A percentile compares a stretch with the other conserved stretches of the same genome.
These are phyloP conservation scores for Metschnikowia koreensis DNA, from an alignment of 805 yeast genomes.

Conservation along the genomic window DNA sequence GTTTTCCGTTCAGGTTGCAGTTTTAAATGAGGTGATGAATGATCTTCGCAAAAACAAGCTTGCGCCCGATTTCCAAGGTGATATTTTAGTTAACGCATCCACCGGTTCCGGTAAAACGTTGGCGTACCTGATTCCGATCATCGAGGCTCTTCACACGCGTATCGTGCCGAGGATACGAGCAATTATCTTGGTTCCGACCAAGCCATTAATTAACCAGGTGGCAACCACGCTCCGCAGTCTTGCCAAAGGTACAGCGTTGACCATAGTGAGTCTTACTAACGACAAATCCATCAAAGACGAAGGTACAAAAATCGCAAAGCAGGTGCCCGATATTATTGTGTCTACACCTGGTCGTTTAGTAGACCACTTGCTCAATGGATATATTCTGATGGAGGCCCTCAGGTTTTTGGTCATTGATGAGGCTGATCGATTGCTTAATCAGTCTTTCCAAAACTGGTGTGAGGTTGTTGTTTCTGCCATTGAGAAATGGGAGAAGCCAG, in stretches of 20 bases:
- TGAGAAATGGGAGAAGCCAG: constrained; percentile 15
- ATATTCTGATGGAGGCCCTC: constrained; percentile 51
- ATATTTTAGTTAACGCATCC: constrained; percentile 84
- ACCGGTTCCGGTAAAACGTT: constrained; percentile 97
- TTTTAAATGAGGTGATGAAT: constrained; percentile 51
- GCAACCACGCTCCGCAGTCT: constrained; percentile 57
- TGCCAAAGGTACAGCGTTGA: constrained; percentile 64
- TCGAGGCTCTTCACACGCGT: constrained; percentile 63
- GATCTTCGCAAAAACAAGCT: constrained; percentile 41
- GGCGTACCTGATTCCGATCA: constrained; percentile 81
- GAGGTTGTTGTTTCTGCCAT: constrained; percentile 47
- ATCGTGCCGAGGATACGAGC: constrained; percentile 73
- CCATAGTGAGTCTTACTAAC: constrained; percentile 58
- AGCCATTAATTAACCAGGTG: constrained; percentile 83
- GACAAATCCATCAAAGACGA: constrained; percentile 62
- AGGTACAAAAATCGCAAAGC: constrained; percentile 42
- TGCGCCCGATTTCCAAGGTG: constrained; percentile 61
- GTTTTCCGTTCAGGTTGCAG: constrained; percentile 74
- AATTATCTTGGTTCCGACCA: constrained; percentile 83
- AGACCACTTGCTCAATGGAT: constrained; percentile 55
- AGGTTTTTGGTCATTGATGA: constrained; percentile 73
- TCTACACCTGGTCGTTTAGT: constrained; percentile 80
- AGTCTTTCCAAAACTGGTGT: constrained; percentile 93
- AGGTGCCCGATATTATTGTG: constrained; percentile 64
- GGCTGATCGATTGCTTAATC: constrained; percentile 80